phyloP scores from a whole-genome alignment of 73 alveolate genomes.

The Paramecium biaurelia region DNA sequence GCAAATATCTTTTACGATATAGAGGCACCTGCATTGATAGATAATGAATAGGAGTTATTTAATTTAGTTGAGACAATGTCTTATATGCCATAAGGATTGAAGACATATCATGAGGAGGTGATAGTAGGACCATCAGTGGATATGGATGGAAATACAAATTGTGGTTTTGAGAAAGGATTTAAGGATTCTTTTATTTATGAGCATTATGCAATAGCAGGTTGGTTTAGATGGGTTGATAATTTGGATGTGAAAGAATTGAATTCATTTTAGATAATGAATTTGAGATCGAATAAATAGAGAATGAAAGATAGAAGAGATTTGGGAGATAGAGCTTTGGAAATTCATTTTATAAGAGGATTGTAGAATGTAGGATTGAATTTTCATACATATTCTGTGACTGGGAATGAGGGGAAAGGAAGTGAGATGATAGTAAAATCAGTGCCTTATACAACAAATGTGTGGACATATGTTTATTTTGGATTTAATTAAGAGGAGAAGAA shows the following conservation, averaged over 20 bases:
- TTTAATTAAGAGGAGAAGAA: not conserved
- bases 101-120: not conserved
- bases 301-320: not conserved
- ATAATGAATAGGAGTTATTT: not conserved
- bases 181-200: not conserved
- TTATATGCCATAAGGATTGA: not conserved
- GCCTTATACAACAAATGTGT: not conserved
- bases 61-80: not conserved
- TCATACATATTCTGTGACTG: not conserved
- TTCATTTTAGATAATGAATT: constrained; percentile 31
- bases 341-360: constrained; percentile 31
- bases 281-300: constrained; percentile 1
- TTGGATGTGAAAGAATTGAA: not conserved
- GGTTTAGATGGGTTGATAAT: constrained; percentile 51
- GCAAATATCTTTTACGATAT: not conserved
- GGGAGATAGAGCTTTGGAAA: constrained; percentile 45
- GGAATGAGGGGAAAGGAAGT: not conserved
- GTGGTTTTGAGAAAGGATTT: not conserved
- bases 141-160: not conserved
- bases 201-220: constrained; percentile 44
- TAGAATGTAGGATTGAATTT: not conserved
- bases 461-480: constrained; percentile 47
- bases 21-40: constrained; percentile 26
- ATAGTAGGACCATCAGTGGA: not conserved
- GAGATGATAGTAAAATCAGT: not conserved